phyloP scores from a whole-genome alignment of 2,329 filamentous ascomycete genomes.

The Drechslerella stenobrocha region DNA sequence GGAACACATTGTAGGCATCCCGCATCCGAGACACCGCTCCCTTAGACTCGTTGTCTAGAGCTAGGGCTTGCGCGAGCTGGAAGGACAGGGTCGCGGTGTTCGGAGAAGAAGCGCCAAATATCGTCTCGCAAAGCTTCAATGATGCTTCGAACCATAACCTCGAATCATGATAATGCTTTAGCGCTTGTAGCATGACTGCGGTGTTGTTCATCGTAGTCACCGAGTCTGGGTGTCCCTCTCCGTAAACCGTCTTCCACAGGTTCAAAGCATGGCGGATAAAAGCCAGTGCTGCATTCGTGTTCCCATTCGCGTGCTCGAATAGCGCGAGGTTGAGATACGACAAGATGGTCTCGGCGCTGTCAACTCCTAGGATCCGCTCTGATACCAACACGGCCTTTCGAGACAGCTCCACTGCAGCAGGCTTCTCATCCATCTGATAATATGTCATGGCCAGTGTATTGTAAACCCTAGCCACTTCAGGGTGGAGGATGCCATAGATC shows the following conservation, averaged over 20 bases:
- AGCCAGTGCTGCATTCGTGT: conserved; percentile 81
- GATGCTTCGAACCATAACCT: conserved; percentile 96
- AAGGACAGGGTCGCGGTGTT: conserved; percentile 94
- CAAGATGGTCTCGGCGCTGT: conserved; percentile 89
- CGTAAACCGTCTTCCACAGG: conserved; percentile 97
- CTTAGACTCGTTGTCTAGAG: conserved; percentile 93
- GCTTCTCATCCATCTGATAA: conserved; percentile 97
- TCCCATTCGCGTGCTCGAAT: conserved; percentile 88
- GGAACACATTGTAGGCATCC: conserved; percentile 95
- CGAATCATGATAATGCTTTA: conserved; percentile 93
- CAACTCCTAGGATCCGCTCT: conserved; percentile 88
- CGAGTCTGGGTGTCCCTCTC: conserved; percentile 87
- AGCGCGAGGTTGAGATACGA: conserved; percentile 94
- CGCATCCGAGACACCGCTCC: conserved; percentile 89
- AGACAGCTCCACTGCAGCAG: conserved; percentile 88
- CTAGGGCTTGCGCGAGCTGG: conserved; percentile 93
- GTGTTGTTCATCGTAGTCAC: conserved; percentile 99
- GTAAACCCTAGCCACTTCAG: conserved; percentile 93
- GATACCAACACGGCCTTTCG: conserved; percentile 96
- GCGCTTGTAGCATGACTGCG: conserved; percentile 94
- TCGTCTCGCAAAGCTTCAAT: conserved; percentile 80
- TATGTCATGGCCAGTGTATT: conserved; percentile 94
- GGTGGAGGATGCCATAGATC: conserved; percentile 96
- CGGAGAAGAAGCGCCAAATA: conserved; percentile 86
- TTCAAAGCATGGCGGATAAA: conserved; percentile 92